Evolutionary conservation across 257 asterid species (phyloP), one percentile per base, ranked within the genome.

Genomic region (Nemophila menziesii): DNA sequence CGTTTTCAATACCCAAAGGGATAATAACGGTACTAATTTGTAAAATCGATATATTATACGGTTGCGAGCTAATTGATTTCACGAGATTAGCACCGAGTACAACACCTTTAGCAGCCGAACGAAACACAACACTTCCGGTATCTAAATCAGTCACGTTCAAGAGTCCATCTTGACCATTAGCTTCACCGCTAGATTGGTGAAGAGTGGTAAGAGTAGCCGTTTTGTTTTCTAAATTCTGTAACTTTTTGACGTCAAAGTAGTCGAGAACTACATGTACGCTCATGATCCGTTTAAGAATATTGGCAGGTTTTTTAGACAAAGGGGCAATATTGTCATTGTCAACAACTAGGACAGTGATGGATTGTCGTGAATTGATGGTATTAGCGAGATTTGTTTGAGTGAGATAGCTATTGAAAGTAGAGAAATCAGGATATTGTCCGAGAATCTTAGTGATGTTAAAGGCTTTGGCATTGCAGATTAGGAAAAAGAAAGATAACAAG

Each of bases 221-320:
- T 36, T 33, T 49, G 8, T 52, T 51, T 0, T 55, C 23, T 29
- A 75, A 48, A 3, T 44, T 50, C 4, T 64, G 64, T 3, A 84
- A 50, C 13, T 65, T 80, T 0, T 48, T 11, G 3, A 61, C 44
- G 1, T 80, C 95, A 6, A 40, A 84, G 36, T 77, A 84, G 33
- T 77, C 87, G 4, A 80, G 80, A 47, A 84, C 12, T 20, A 72
- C 69, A 24, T 80, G 95, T 0, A 67, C 53, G 19, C 78, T 65
- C 41, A 78, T 40, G 13, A 80, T 63, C 16, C 50, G 51, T 20
- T 59, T 55, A 11, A 72, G 27, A 26, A 24, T 60, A 0, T 60
- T 49, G 0, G 9, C 5, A 0, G 84, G 1, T 36, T 41, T 64
- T 7, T 67, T 63, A 0, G 72, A 48, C 7, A 80, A 33, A 0